phyloP scores from a whole-genome alignment of 2,329 filamentous ascomycete species.

The Penicillium sp. region DNA sequence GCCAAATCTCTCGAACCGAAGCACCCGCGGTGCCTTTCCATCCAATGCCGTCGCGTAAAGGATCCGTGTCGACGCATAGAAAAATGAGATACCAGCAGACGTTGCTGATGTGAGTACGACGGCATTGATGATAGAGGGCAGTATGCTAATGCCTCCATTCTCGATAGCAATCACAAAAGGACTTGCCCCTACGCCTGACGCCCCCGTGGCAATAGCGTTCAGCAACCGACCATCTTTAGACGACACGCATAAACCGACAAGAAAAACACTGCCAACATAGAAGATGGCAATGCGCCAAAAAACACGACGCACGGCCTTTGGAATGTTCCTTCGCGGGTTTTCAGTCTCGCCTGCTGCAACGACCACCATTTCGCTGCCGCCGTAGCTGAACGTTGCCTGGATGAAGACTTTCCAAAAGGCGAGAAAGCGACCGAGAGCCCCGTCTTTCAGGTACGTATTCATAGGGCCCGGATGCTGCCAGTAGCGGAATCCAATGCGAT shows the following conservation, averaged over 20 bases:
- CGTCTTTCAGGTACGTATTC: slow-evolving; percentile 42
- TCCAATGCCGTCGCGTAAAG: slow-evolving; percentile 63
- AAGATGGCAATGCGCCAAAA: slow-evolving; percentile 54
- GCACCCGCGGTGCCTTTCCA: slow-evolving; percentile 53
- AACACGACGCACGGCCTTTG: slow-evolving; percentile 50
- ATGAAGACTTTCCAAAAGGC: slow-evolving; percentile 38
- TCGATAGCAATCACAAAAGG: slow-evolving; percentile 65
- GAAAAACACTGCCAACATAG: slow-evolving; percentile 53
- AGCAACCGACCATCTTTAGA: slow-evolving; percentile 48
- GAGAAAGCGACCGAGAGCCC: slow-evolving; percentile 43
- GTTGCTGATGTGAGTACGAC: slow-evolving; percentile 64
- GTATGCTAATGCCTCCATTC: slow-evolving; percentile 55
- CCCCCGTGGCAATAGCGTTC: slow-evolving; percentile 35
- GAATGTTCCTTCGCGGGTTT: slow-evolving; percentile 49
- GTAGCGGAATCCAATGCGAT: slow-evolving; percentile 42
- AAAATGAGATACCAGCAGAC: slow-evolving; percentile 61
- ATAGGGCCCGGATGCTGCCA: slow-evolving; percentile 44
- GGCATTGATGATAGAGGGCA: slow-evolving; percentile 67
- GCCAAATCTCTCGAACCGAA: slow-evolving; percentile 51
- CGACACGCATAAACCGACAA: slow-evolving; percentile 44
- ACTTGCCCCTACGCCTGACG: slow-evolving; percentile 42
- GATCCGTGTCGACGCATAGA: slow-evolving; percentile 62
- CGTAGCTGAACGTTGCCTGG: slow-evolving; percentile 29
- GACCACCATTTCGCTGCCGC: slow-evolving; percentile 46
- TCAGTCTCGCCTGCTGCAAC: slow-evolving; percentile 51